Base-by-base conservation (phyloP, 371 early-diverging fungal genomes). In the Funneliformis caledonium region DNA sequence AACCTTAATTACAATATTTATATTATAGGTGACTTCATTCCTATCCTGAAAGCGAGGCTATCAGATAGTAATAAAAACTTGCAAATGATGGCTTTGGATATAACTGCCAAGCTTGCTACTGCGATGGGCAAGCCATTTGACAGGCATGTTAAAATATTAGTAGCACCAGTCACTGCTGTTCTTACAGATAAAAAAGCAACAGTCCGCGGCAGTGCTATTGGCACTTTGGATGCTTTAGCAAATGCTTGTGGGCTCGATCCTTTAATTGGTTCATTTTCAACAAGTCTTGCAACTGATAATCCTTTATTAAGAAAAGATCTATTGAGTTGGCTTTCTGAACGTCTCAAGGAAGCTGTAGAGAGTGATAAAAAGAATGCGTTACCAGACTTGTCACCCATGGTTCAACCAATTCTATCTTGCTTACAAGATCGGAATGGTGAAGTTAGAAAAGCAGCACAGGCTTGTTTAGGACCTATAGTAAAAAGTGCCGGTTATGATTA, bases 41-140 rank as follows among this genome's bases (percentile, higher is more conserved):
- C 91, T 2, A 93, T 95, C 0, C 85, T 98, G 42, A 97, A 97
- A 79, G 88, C 86, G 47, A 90, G 98, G 45, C 85, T 98, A 56
- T 88, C 86, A 10, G 99, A 98, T 83, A 92, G 90, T 77, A 98
- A 98, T 89, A 96, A 96, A 83, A 97, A 95, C 82, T 84, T 98
- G 31, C 91, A 92, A 16, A 89, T 92, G 16, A 84, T 87, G 74
- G 88, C 97, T 0, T 88, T 94, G 43, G 96, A 95, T 10, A 85
- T 98, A 19, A 85, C 91, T 45, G 93, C 93, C 0, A 83, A 82
- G 9, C 82, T 98, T 14, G 95, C 96, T 11, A 83, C 85, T 0
- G 93, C 96, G 4, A 93, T 96, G 88, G 97, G 97, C 9, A 92
- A 94, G 68, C 95, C 95, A 1, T 96, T 96, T 83, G 95, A 95